Evolutionary conservation across 2,329 filamentous ascomycete species (phyloP).

Genomic region (Fusarium ramigenum): DNA sequence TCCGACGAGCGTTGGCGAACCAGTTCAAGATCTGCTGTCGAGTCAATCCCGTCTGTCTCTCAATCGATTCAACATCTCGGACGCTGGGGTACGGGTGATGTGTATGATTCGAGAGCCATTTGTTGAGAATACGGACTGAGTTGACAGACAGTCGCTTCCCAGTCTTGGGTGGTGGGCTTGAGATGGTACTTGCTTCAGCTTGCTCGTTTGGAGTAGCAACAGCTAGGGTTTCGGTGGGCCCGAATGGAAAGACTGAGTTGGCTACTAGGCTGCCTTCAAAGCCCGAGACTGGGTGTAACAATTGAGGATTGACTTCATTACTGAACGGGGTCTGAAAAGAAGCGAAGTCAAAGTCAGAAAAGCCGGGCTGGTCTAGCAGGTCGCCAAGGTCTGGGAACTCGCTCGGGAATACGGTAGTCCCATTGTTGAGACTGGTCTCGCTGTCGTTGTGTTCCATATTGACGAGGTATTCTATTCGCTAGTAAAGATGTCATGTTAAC

Average conservation of each 20-base stretch:
- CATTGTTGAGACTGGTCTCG: accelerated
- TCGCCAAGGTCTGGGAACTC: accelerated
- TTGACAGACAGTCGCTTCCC: conserved; percentile 27
- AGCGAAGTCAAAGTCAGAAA: not conserved
- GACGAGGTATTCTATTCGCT: accelerated
- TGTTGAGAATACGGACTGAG: conserved; percentile 29
- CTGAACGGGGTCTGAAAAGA: not conserved
- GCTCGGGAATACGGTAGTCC: accelerated
- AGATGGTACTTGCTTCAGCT: not conserved
- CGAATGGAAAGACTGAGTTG: accelerated
- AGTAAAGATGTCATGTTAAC: not conserved
- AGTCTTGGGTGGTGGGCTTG: not conserved
- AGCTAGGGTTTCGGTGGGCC: too few species aligned
- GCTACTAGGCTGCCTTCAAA: not conserved
- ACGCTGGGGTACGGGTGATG: conserved; percentile 86
- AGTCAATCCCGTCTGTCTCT: conserved; percentile 77
- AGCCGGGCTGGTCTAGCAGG: not conserved
- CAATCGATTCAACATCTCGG: conserved; percentile 79
- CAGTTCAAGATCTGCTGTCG: conserved; percentile 85
- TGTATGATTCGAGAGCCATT: conserved; percentile 77
- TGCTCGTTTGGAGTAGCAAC: too few species aligned
- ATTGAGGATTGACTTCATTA: not conserved
- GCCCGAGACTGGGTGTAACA: not conserved
- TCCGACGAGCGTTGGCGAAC: conserved; percentile 84
- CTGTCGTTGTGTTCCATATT: not conserved